phyloP scores from a whole-genome alignment of 2,329 filamentous ascomycete genomes.

The Cladosporium sp. region DNA sequence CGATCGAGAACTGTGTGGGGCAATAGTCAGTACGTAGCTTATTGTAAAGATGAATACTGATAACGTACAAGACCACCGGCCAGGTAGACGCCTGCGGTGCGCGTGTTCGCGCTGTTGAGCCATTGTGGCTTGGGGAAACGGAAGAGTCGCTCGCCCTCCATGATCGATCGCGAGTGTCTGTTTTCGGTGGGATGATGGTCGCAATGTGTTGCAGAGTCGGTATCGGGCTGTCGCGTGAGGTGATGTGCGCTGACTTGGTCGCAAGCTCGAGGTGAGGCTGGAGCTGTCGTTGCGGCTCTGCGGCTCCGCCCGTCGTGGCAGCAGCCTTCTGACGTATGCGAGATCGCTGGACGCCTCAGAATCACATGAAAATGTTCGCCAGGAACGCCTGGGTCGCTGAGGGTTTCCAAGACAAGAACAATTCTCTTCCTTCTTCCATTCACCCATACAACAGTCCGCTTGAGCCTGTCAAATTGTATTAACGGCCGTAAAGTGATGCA shows the following conservation, averaged over 20 bases:
- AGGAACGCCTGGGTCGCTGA: too few species aligned
- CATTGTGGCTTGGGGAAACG: slow-evolving; percentile 62
- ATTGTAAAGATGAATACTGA: background rate
- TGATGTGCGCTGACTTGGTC: slow-evolving; percentile 1
- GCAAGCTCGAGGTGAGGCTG: slow-evolving; percentile 2
- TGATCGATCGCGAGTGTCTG: slow-evolving; percentile 17
- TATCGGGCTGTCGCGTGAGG: slow-evolving; percentile 6
- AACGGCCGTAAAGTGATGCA: slow-evolving; percentile 7
- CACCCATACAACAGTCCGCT: too few species aligned
- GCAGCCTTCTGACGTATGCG: background rate
- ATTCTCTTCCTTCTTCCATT: too few species aligned
- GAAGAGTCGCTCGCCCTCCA: slow-evolving; percentile 54
- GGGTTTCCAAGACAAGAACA: too few species aligned
- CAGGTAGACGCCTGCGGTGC: slow-evolving; percentile 60
- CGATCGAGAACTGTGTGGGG: slow-evolving; percentile 58
- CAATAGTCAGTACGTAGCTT: background rate
- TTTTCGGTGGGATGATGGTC: background rate
- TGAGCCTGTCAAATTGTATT: background rate
- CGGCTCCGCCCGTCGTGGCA: background rate
- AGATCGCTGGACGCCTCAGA: background rate
- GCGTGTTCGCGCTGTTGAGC: slow-evolving; percentile 58
- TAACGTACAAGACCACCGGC: slow-evolving; percentile 57
- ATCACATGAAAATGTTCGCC: slow-evolving; percentile 7
- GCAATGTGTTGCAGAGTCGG: background rate
- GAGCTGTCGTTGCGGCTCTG: slow-evolving; percentile 1